Evolutionary conservation across 768 basidiomycete species (phyloP).

Genomic region (Pleurotus eryngii): DNA sequence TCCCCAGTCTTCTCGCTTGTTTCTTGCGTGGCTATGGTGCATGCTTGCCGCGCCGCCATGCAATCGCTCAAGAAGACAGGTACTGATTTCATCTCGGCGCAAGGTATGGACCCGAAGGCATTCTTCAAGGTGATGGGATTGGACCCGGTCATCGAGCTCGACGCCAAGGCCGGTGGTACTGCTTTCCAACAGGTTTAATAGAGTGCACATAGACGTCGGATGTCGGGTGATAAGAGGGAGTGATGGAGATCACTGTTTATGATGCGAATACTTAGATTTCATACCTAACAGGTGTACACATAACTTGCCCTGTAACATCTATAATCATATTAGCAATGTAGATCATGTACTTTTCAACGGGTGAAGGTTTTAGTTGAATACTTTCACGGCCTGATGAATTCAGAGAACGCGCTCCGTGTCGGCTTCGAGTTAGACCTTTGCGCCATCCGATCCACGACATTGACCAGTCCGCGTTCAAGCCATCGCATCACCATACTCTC

Average conservation of each 20-base stretch:
- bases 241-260: too few species aligned
- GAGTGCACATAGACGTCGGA: too few species aligned
- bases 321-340: too few species aligned
- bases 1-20: conserved; percentile 68
- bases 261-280: too few species aligned
- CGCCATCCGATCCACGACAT: neutral
- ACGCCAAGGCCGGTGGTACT: conserved; percentile 54
- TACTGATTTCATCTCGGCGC: conserved; percentile 57
- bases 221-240: too few species aligned
- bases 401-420: too few species aligned
- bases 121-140: conserved; percentile 80
- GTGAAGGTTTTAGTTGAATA: too few species aligned
- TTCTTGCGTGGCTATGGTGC: conserved; percentile 73
- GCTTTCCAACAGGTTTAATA: conserved; percentile 33
- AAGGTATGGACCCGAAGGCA: conserved; percentile 73
- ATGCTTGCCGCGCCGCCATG: conserved; percentile 79
- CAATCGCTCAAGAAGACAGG: conserved; percentile 72
- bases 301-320: too few species aligned
- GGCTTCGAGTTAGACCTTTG: neutral
- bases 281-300: too few species aligned
- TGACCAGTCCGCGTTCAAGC: conserved; percentile 51
- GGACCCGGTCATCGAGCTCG: conserved; percentile 49
- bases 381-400: too few species aligned
- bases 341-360: too few species aligned
- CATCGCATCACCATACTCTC: conserved; percentile 63